A percentile compares a stretch with the other conserved stretches of the same genome.
phyloP scores from a whole-genome alignment of 1,284 basidiomycete genomes.

The Ustilago sp. region DNA sequence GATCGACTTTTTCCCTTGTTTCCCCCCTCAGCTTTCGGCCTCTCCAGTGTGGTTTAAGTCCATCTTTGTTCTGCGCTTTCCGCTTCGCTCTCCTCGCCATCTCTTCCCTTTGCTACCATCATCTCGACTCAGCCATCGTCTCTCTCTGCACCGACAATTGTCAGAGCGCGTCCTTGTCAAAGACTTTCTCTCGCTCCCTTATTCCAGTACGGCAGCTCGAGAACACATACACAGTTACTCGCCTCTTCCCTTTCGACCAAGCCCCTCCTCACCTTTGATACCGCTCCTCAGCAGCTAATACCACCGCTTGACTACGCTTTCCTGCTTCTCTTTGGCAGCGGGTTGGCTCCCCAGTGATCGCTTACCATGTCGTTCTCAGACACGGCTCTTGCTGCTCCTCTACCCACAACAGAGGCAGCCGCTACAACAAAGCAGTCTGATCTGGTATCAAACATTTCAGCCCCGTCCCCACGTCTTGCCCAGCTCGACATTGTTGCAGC shows the following conservation, averaged over 20 bases:
- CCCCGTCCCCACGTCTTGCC: constrained; percentile 17
- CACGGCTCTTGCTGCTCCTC: constrained; percentile 10
- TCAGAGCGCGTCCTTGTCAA: not conserved
- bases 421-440: constrained; percentile 3
- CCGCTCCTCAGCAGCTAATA: not conserved
- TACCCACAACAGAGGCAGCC: not conserved
- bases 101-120: not conserved
- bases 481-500: constrained; percentile 23
- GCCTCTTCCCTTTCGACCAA: not conserved
- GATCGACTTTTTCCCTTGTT: not conserved
- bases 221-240: not conserved
- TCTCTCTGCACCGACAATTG: not conserved
- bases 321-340: not conserved
- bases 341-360: constrained; percentile 1
- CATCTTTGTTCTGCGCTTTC: constrained; percentile 2
- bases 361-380: constrained; percentile 24
- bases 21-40: not conserved
- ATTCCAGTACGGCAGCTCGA: not conserved
- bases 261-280: not conserved
- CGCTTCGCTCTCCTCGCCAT: not conserved
- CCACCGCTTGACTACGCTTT: not conserved
- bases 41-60: constrained; percentile 1
- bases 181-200: not conserved
- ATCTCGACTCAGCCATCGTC: not conserved
- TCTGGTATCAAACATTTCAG: not conserved